phyloP scores from a whole-genome alignment of 108 stramenopile genomes.

The Mediolabrus comicus region DNA sequence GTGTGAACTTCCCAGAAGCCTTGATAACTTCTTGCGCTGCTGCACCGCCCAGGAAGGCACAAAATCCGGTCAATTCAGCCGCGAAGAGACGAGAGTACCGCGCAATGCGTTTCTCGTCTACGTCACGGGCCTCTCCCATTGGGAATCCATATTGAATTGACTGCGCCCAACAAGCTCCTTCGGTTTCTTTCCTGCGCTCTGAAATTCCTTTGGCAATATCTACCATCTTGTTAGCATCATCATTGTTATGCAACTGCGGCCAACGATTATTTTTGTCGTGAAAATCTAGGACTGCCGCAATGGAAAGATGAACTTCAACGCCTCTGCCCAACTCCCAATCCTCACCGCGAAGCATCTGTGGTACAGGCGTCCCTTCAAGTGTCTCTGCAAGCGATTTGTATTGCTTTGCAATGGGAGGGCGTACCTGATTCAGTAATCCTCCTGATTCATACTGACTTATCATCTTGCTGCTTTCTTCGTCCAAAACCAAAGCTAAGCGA shows the following conservation, averaged over 20 bases:
- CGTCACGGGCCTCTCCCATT: slow-evolving; percentile 52
- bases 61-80: slow-evolving; percentile 67
- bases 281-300: slow-evolving; percentile 49
- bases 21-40: slow-evolving; percentile 91
- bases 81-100: slow-evolving; percentile 58
- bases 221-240: slow-evolving; percentile 37
- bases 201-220: slow-evolving; percentile 28
- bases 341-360: slow-evolving; percentile 61
- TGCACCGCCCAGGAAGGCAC: slow-evolving; percentile 83
- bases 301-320: slow-evolving; percentile 50
- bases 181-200: slow-evolving; percentile 18
- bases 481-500: slow-evolving; percentile 47
- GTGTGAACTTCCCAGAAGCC: slow-evolving; percentile 83
- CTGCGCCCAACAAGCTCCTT: slow-evolving; percentile 51
- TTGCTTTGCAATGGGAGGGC: slow-evolving; percentile 45
- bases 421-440: slow-evolving; percentile 55
- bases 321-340: slow-evolving; percentile 62
- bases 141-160: slow-evolving; percentile 50
- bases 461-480: slow-evolving; percentile 39
- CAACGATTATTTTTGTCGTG: slow-evolving; percentile 26
- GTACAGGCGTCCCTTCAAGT: slow-evolving; percentile 44
- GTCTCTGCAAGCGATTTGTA: slow-evolving; percentile 51
- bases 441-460: slow-evolving; percentile 48
- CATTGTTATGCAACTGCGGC: slow-evolving; percentile 43
- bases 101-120: slow-evolving; percentile 52